These are phyloP conservation scores for Colletotrichum graminicola DNA, from an alignment of 2,329 filamentous ascomycete species.

Conservation along the genomic window DNA sequence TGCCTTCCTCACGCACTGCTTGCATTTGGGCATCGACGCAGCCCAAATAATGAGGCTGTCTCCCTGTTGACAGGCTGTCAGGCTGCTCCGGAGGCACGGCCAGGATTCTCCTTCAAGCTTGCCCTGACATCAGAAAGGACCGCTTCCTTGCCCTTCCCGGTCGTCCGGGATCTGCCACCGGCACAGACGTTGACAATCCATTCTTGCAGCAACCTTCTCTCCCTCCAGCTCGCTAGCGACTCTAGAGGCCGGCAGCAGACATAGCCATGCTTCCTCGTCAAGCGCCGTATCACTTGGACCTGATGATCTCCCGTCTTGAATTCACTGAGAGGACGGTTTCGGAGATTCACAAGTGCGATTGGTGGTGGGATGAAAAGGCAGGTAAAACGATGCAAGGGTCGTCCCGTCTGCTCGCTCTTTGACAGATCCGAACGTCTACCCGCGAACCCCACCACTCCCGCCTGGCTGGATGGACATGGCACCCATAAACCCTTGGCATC, in stretches of 20 bases:
- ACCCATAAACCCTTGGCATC: slow-evolving; percentile 32
- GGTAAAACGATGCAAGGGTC: slow-evolving; percentile 23
- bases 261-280: slow-evolving; percentile 30
- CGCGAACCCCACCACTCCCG: slow-evolving; percentile 40
- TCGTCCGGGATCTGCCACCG: neutral
- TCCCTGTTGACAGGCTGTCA: slow-evolving; percentile 36
- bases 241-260: slow-evolving; percentile 25
- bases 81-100: slow-evolving; percentile 20
- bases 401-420: slow-evolving; percentile 23
- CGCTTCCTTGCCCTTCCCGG: slow-evolving; percentile 33
- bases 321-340: slow-evolving; percentile 3
- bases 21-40: slow-evolving; percentile 43
- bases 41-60: slow-evolving; percentile 44
- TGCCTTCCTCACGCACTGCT: slow-evolving; percentile 18
- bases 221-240: slow-evolving; percentile 15
- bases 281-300: slow-evolving; percentile 3
- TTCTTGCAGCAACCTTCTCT: slow-evolving; percentile 16
- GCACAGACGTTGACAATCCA: slow-evolving; percentile 1
- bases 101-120: slow-evolving; percentile 28
- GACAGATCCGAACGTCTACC: slow-evolving; percentile 26
- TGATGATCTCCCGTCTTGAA: slow-evolving; percentile 33
- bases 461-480: slow-evolving; percentile 28
- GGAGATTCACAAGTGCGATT: slow-evolving; percentile 21
- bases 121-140: slow-evolving; percentile 16
- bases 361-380: slow-evolving; percentile 20